These are phyloP conservation scores for Trichoderma breve DNA, from an alignment of 2,329 filamentous ascomycete genomes.

Conservation along the genomic window DNA sequence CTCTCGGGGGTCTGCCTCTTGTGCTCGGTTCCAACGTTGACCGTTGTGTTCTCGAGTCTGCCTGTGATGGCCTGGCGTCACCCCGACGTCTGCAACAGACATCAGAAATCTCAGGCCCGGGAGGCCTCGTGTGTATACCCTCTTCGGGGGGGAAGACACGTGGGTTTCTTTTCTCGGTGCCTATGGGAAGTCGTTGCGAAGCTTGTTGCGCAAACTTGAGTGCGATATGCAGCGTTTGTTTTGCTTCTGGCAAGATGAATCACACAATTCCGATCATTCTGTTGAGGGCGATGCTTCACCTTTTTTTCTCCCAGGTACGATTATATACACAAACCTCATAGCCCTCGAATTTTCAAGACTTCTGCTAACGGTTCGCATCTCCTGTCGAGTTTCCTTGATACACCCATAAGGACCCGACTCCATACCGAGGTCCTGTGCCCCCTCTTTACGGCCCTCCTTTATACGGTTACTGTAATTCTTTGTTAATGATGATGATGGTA, in stretches of 20 bases:
- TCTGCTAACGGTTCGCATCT: conserved; percentile 28
- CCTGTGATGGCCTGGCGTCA: conserved; percentile 87
- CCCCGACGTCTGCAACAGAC: conserved; percentile 75
- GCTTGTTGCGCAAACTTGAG: conserved; percentile 79
- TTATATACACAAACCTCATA: background rate
- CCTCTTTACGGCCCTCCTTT: background rate
- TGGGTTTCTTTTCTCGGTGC: conserved; percentile 38
- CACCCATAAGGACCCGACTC: background rate
- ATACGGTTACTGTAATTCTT: background rate
- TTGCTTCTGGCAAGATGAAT: conserved; percentile 36
- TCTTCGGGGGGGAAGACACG: conserved; percentile 20
- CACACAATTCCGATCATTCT: conserved; percentile 95
- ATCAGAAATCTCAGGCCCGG: conserved; percentile 81
- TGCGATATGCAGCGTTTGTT: conserved; percentile 84
- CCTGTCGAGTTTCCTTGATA: background rate
- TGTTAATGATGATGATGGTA: background rate
- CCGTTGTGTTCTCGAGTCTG: conserved; percentile 49
- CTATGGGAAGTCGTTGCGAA: conserved; percentile 94
- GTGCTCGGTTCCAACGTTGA: conserved; percentile 28
- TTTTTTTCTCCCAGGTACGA: conserved; percentile 31
- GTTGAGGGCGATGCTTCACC: conserved; percentile 67
- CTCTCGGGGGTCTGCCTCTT: conserved; percentile 2
- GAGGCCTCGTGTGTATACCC: conserved; percentile 22
- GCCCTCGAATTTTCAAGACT: conserved; percentile 23
- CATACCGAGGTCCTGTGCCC: background rate